These are phyloP conservation scores for Botrytis deweyae DNA, from an alignment of 2,329 filamentous ascomycete genomes.

Conservation along the genomic window DNA sequence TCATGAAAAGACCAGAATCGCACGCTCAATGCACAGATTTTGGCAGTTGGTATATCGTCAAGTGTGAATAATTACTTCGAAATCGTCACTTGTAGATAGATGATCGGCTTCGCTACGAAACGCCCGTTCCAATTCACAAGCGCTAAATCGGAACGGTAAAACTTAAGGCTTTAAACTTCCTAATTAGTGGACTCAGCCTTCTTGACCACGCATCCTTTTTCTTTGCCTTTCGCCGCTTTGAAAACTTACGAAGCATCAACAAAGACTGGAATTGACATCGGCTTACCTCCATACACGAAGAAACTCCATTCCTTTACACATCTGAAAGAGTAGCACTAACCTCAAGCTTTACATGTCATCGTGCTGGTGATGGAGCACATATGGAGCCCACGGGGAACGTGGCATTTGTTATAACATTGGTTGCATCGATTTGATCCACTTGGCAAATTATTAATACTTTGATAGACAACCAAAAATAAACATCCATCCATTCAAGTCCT, in stretches of 20 bases:
- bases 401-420: slow-evolving; percentile 9
- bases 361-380: neutral
- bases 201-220: slow-evolving; percentile 11
- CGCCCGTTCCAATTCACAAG: slow-evolving; percentile 11
- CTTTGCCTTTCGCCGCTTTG: neutral
- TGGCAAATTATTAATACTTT: neutral
- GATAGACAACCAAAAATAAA: neutral
- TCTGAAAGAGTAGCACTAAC: neutral
- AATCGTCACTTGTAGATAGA: slow-evolving; percentile 18
- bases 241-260: slow-evolving; percentile 4
- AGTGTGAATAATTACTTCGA: slow-evolving; percentile 18
- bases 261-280: neutral
- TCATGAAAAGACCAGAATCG: slow-evolving; percentile 9
- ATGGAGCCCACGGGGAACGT: neutral
- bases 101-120: slow-evolving; percentile 18
- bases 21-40: neutral
- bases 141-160: slow-evolving; percentile 16
- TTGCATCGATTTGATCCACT: neutral
- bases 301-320: neutral
- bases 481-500: neutral
- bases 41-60: neutral
- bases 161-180: neutral
- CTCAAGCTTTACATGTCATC: slow-evolving; percentile 4
- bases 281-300: neutral
- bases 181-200: slow-evolving; percentile 15